phyloP scores from a whole-genome alignment of 495 filamentous ascomycete genomes.

The Penicillium pulvis region DNA sequence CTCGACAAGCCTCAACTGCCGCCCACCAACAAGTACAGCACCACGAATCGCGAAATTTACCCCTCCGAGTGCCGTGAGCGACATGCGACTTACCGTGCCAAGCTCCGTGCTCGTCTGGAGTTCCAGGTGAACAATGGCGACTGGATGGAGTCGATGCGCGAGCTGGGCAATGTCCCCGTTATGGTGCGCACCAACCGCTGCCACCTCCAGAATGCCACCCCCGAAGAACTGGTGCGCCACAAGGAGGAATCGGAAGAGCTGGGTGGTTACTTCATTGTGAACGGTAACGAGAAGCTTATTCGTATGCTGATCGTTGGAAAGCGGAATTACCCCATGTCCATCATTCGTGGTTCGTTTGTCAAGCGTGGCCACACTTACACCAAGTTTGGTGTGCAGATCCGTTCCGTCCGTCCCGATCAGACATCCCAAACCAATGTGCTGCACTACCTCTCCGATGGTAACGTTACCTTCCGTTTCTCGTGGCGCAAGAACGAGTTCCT shows the following conservation, averaged over 20 bases:
- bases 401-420: conserved; percentile 91
- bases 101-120: conserved; percentile 76
- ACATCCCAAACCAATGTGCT: conserved; percentile 97
- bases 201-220: conserved; percentile 82
- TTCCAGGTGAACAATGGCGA: conserved; percentile 84
- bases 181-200: conserved; percentile 94
- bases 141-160: conserved; percentile 74
- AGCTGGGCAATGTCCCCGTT: conserved; percentile 85
- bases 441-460: conserved; percentile 93
- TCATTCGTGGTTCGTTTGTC: conserved; percentile 82
- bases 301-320: conserved; percentile 86
- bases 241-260: conserved; percentile 95
- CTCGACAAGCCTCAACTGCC: conserved; percentile 77
- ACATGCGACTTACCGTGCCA: conserved; percentile 88
- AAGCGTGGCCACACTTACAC: conserved; percentile 85
- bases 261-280: conserved; percentile 82
- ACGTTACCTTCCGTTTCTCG: conserved; percentile 94
- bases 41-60: conserved; percentile 76
- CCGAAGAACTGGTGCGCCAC: conserved; percentile 73
- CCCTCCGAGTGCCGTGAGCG: conserved; percentile 94
- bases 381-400: conserved; percentile 84
- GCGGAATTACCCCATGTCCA: conserved; percentile 93
- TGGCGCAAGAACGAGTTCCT: conserved; percentile 98
- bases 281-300: conserved; percentile 83
- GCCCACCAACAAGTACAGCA: conserved; percentile 74